Base-by-base conservation (phyloP, 257 asterid species). In the Avicennia marina region DNA sequence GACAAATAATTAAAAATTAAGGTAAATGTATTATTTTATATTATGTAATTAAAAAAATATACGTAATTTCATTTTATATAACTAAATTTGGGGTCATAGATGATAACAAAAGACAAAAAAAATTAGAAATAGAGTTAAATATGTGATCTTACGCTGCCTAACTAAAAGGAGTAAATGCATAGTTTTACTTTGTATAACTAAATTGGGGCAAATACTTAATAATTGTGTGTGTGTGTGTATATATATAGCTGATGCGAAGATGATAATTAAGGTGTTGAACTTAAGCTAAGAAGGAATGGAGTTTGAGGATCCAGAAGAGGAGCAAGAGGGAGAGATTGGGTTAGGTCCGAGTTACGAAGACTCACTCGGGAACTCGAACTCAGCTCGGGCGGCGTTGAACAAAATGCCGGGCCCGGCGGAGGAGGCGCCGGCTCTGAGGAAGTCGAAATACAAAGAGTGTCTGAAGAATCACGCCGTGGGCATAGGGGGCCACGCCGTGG, bases 401-500 rank as follows among this genome's bases (percentile, higher is more conserved):
- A 64, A 43, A 55, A 60, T 62, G 39, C 57, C 77, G 2, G 45
- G 60, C 47, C 72, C 79, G 2, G 57, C 52, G 7, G 80, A 68
- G 15, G 20, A 72, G 52, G 42, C 59, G 19, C 69, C 79, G 32
- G 65, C 70, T 51, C 74, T 60, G 11, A 47, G 88, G 47, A 83
- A 75, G 58, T 68, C 66, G 55, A 38, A 76, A 53, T 84, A 87
- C 86, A 75, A 72, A 48, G 94, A 79, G 44, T 87, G 90, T 46
- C 18, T 79, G 2, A 87, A 77, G 56, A 84, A 87, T 73, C 94
- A 87, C 63, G 95, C 94, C 4, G 83, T 79, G 9, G 79, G 80
- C 39, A 77, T 83, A 44, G 90, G 94, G 13, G 81, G 80, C 49
- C 78, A 86, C 71, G 94, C 94, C 43, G 79, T 77, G 2, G 95